Conservation (phyloP, 2,329 filamentous ascomycete genomes). For the Lithohypha guttulata region DNA sequence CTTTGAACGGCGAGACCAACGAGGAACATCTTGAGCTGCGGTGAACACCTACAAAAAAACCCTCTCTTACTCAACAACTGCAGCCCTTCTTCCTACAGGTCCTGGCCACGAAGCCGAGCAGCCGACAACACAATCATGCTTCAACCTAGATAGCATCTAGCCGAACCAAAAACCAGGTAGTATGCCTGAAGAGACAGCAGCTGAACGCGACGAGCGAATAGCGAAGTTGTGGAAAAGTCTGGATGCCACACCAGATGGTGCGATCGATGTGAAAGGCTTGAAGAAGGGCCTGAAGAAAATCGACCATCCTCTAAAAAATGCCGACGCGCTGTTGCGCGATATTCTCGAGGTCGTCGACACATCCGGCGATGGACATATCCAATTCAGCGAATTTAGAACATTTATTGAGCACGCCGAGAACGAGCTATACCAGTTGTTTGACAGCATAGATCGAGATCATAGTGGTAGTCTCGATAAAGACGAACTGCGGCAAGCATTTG, state of each 20-base stretch:
- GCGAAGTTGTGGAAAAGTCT: conserved; percentile 75
- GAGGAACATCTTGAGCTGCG: no score
- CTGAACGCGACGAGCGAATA: conserved; percentile 69
- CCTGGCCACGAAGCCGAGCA: conserved; percentile 6
- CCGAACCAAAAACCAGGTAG: background rate
- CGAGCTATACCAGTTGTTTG: conserved; percentile 72
- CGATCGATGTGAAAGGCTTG: conserved; percentile 73
- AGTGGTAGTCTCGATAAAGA: conserved; percentile 77
- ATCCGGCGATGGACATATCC: conserved; percentile 78
- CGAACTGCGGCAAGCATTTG: conserved; percentile 73
- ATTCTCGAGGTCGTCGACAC: conserved; percentile 76
- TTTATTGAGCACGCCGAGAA: conserved; percentile 83
- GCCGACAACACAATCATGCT: conserved; percentile 1
- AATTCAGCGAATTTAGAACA: conserved; percentile 80
- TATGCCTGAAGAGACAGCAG: conserved; percentile 66
- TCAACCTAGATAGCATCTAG: conserved; percentile 6
- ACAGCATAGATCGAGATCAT: conserved; percentile 71
- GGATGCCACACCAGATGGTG: conserved; percentile 63
- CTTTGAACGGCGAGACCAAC: no score
- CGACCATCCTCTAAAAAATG: conserved; percentile 91
- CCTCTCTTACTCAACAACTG: background rate
- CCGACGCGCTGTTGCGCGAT: conserved; percentile 69
- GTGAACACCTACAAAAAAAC: background rate
- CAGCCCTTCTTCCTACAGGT: background rate
- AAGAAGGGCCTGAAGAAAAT: conserved; percentile 77